phyloP scores from a whole-genome alignment of 2,329 filamentous ascomycete species.

The Calonectria multiphialidica region DNA sequence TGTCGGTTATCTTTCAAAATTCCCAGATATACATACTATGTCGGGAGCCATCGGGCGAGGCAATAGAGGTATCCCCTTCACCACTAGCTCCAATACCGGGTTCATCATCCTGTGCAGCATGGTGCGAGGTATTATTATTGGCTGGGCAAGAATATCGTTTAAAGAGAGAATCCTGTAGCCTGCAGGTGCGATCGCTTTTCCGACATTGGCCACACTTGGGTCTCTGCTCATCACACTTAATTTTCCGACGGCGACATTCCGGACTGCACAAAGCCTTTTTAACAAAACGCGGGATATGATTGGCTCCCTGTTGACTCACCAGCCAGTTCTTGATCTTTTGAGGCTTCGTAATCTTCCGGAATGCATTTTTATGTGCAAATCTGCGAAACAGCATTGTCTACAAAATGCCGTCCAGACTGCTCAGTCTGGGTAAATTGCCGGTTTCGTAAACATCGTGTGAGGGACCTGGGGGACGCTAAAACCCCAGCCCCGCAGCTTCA shows the following conservation, averaged over 20 bases:
- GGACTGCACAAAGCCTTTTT: not conserved
- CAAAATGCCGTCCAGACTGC: not conserved
- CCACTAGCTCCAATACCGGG: not conserved
- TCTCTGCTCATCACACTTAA: no score
- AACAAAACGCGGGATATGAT: not conserved
- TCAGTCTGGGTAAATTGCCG: not conserved
- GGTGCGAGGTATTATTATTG: not conserved
- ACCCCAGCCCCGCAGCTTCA: no score
- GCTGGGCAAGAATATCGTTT: not conserved
- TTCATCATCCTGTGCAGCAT: not conserved
- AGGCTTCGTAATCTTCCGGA: not conserved
- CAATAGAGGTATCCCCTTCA: not conserved
- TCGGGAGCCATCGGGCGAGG: not conserved
- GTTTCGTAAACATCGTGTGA: not conserved
- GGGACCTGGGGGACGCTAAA: no score
- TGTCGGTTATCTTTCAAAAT: no score
- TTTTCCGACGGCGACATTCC: no score
- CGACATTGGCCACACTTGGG: no score
- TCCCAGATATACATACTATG: no score
- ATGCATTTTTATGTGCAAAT: not conserved
- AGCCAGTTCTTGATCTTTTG: not conserved
- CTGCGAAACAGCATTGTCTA: not conserved
- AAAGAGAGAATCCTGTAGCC: not conserved
- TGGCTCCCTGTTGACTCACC: not conserved
- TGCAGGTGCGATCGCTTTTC: not conserved